A percentile compares a stretch with the other conserved stretches of the same genome.
Evolutionary conservation across 148 eudicot genomes (phyloP).

Genomic region (Rhododendron ovatum): DNA sequence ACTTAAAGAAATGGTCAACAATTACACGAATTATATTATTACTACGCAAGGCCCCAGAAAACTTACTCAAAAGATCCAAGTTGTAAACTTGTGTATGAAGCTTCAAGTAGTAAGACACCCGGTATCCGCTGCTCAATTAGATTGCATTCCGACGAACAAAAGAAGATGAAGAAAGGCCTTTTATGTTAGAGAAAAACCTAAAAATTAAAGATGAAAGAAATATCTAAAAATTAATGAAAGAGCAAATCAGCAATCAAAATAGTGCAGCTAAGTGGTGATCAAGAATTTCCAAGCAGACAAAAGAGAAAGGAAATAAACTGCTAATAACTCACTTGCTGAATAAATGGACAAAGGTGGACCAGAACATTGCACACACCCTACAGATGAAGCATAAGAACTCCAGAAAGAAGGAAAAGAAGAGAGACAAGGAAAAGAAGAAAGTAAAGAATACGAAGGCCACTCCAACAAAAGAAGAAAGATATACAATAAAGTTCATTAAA

Average conservation of each 20-base stretch:
- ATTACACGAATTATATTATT: background rate
- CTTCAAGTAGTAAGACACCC: background rate
- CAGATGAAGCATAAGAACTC: background rate
- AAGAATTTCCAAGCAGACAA: background rate
- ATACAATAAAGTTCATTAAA: too few relatives aligned
- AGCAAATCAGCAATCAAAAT: background rate
- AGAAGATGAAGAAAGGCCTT: background rate
- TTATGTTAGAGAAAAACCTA: background rate
- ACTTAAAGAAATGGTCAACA: background rate
- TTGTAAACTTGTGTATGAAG: background rate
- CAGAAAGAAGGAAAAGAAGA: background rate
- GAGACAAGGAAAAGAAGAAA: too few relatives aligned
- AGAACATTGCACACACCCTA: background rate
- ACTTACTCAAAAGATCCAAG: constrained; percentile 8
- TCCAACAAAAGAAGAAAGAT: too few relatives aligned
- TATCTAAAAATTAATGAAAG: background rate
- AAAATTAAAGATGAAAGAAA: background rate
- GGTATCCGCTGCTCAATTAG: background rate
- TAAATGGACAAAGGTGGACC: background rate
- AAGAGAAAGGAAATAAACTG: background rate
- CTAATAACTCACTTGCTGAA: background rate
- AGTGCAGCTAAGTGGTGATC: background rate
- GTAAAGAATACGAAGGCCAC: too few relatives aligned
- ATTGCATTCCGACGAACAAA: background rate
- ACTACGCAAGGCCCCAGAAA: background rate